Conservation (phyloP, 257 asterid species). For the Nyctanthes arbortristis region DNA sequence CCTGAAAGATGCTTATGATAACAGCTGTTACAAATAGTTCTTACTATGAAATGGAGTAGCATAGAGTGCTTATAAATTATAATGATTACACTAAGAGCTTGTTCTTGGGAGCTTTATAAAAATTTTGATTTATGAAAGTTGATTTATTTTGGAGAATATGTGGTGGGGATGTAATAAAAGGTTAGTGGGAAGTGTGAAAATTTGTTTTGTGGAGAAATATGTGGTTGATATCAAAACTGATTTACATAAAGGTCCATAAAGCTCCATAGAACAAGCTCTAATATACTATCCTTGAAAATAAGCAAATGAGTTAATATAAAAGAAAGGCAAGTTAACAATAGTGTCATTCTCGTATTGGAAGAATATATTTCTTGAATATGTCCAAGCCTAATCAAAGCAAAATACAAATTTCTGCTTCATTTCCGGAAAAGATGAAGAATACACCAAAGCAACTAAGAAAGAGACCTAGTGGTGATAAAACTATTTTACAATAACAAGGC, state of each 20-base stretch:
- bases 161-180: too few relatives aligned
- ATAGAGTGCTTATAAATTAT: constrained; percentile 7
- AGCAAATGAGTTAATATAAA: neutral
- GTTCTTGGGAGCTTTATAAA: too few relatives aligned
- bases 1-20: neutral
- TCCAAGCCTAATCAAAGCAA: constrained; percentile 2
- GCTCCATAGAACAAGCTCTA: neutral
- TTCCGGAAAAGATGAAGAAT: neutral
- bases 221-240: too few relatives aligned
- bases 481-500: neutral
- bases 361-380: neutral
- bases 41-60: constrained; percentile 4
- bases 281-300: neutral
- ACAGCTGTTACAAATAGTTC: neutral
- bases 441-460: constrained; percentile 1
- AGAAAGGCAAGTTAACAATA: neutral
- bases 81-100: neutral
- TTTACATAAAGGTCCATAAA: neutral
- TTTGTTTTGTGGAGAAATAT: too few relatives aligned
- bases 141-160: too few relatives aligned
- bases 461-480: neutral
- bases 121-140: too few relatives aligned
- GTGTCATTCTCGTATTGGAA: constrained; percentile 8
- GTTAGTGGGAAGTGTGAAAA: too few relatives aligned
- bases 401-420: neutral